Evolutionary conservation across 495 filamentous ascomycete species (phyloP), one percentile per base, ranked within the genome.

Genomic region (Penicillium nucicola): DNA sequence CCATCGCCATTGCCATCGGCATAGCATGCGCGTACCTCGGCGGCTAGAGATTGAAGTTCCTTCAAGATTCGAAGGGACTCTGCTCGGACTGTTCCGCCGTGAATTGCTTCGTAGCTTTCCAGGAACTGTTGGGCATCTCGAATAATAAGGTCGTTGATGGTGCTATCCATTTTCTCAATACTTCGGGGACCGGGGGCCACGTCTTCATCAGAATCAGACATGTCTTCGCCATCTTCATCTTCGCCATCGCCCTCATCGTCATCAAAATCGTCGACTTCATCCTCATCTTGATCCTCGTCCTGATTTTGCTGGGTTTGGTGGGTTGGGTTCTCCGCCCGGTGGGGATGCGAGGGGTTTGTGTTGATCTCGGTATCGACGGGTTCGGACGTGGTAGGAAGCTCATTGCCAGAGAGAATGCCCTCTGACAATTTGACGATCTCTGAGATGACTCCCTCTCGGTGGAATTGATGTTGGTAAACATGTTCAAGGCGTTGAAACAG

Each of bases 391-490:
- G 35, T 42, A 13, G 45, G 32, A 17, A 28, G 53, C 28, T 62
- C 48, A 34, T 69, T 70, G 17, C 56, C 58, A n/a, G 78, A 78
- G 10, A 78, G 63, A 11, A 72, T 65, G 5, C 71, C 69, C 49
- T 78, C 72, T 0, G 90, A 81, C 20, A 97, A 72, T 64, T 93
- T 95, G 34, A 79, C 67, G 42, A 97, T 92, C 65, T 97, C 95
- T 0, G 88, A 78, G 57, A 99, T 92, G 15, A 99, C 93, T 33
- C 95, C 95, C 69, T 99, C 95, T 5, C 95, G 87, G 62, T 99
- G 93, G 59, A 99, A 95, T 56, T 97, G 95, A 60, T 96, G 90
- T 33, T 88, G 87, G 64, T 99, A 99, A 30, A 97, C 88, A 22
- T 83, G 72, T 40, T 89, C 88, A 10, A 97, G 69, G 13, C 95